Conservation (phyloP, 345 rosid species). For the Populus nigra region DNA sequence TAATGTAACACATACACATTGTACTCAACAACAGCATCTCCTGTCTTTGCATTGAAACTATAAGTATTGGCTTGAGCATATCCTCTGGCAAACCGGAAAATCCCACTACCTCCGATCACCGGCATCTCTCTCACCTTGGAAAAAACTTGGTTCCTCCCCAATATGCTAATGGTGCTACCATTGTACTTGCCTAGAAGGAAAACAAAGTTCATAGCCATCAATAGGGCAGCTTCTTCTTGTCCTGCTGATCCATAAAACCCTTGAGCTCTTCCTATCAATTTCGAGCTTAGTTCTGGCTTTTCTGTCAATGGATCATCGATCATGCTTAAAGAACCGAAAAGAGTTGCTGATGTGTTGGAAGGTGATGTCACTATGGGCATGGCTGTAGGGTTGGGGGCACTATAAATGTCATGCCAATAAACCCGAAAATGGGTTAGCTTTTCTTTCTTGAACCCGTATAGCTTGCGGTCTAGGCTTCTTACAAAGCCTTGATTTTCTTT, state of each 20-base stretch:
- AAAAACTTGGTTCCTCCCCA: slow-evolving; percentile 43
- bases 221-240: neutral
- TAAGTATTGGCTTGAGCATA: slow-evolving; percentile 47
- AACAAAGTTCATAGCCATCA: slow-evolving; percentile 18
- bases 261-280: neutral
- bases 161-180: slow-evolving; percentile 30
- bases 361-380: slow-evolving; percentile 38
- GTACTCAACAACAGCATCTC: slow-evolving; percentile 47
- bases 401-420: slow-evolving; percentile 64
- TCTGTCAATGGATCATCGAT: slow-evolving; percentile 3
- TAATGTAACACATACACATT: slow-evolving; percentile 25
- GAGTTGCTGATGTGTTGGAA: neutral
- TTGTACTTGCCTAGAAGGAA: slow-evolving; percentile 17
- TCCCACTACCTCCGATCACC: slow-evolving; percentile 58
- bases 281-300: slow-evolving; percentile 6
- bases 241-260: slow-evolving; percentile 1
- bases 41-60: slow-evolving; percentile 21
- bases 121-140: slow-evolving; percentile 52
- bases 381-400: slow-evolving; percentile 52
- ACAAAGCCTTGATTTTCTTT: neutral
- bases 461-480: neutral
- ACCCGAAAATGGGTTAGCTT: slow-evolving; percentile 61
- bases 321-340: slow-evolving; percentile 1
- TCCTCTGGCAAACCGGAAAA: slow-evolving; percentile 60
- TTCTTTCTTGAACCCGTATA: slow-evolving; percentile 31